phyloP scores from a whole-genome alignment of 106 monocot species.

The Chionographis japonica region DNA sequence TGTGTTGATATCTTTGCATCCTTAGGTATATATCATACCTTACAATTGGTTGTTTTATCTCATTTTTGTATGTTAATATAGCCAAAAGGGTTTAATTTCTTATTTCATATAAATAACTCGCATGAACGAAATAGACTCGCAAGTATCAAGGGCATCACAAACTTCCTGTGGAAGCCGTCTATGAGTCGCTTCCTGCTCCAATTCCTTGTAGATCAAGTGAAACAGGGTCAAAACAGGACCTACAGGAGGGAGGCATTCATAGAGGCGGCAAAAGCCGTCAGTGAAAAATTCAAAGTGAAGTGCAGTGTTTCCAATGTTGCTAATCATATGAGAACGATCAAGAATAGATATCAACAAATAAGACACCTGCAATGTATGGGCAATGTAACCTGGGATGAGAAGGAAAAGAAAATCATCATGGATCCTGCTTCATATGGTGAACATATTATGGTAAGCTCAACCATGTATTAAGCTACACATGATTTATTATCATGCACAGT shows the following conservation, averaged over 20 bases:
- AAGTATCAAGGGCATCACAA: constrained; percentile 26
- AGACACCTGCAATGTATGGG: constrained; percentile 12
- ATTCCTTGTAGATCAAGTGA: constrained; percentile 27
- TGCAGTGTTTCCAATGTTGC: constrained; percentile 23
- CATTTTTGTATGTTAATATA: too few species aligned
- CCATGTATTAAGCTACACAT: too few species aligned
- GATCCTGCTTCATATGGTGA: constrained; percentile 7
- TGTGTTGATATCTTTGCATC: too few species aligned
- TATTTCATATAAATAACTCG: neutral
- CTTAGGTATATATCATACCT: too few species aligned
- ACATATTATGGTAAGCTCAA: constrained; percentile 22
- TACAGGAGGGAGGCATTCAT: constrained; percentile 25
- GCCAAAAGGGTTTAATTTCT: neutral
- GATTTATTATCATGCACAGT: too few species aligned
- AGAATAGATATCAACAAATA: constrained; percentile 21
- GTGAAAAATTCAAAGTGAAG: too few species aligned
- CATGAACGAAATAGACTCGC: neutral
- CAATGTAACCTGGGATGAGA: constrained; percentile 13
- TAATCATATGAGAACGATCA: constrained; percentile 35
- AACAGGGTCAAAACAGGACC: constrained; percentile 22
- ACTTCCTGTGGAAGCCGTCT: constrained; percentile 28
- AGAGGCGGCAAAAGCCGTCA: constrained; percentile 30
- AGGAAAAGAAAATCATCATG: constrained; percentile 29
- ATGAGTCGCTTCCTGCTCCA: constrained; percentile 28
- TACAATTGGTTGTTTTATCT: too few species aligned